These are phyloP conservation scores for Bipolaris zeicola DNA, from an alignment of 2,329 filamentous ascomycete genomes.

Conservation along the genomic window DNA sequence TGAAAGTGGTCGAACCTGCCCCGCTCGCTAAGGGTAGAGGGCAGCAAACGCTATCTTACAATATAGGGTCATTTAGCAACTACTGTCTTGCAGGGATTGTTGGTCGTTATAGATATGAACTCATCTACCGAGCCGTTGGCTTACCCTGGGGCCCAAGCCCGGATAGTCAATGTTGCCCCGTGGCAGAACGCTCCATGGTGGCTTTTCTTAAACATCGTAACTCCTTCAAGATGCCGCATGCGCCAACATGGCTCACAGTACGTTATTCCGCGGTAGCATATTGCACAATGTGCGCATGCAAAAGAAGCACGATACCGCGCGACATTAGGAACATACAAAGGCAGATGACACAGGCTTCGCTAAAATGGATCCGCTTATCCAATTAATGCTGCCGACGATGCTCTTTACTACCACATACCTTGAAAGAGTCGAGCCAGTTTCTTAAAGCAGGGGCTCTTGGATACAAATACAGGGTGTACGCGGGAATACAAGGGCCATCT, in stretches of 20 bases:
- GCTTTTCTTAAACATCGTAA: background rate
- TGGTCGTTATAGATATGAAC: background rate
- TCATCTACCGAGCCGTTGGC: background rate
- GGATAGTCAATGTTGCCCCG: background rate
- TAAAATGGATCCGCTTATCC: background rate
- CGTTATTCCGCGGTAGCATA: background rate
- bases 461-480: no score
- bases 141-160: background rate
- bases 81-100: background rate
- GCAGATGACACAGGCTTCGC: background rate
- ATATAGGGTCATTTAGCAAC: no score
- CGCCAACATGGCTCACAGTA: background rate
- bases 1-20: no score
- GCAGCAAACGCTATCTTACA: no score
- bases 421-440: background rate
- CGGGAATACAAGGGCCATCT: background rate
- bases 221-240: background rate
- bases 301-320: background rate
- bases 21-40: no score
- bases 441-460: no score
- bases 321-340: background rate
- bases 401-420: background rate
- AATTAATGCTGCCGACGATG: background rate
- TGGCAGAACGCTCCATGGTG: background rate
- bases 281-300: background rate